Conservation (phyloP, 1,284 basidiomycete species). For the Pseudozyma thailandica region DNA sequence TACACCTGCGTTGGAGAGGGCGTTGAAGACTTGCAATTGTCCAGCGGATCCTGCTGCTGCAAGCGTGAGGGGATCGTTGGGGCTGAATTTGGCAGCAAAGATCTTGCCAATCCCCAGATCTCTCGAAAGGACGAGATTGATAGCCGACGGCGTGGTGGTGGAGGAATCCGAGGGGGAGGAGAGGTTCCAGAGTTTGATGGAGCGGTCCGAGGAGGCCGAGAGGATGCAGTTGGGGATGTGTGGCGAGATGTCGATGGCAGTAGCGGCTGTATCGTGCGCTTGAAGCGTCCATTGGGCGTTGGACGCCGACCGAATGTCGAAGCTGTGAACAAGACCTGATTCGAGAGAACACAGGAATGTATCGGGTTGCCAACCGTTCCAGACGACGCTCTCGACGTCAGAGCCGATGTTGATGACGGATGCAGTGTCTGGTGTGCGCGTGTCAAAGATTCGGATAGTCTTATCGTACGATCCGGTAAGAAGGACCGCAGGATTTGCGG, state of each 20-base stretch:
- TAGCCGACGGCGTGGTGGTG: constrained; percentile 60
- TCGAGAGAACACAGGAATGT: constrained; percentile 81
- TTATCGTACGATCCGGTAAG: constrained; percentile 94
- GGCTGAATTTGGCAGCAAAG: constrained; percentile 88
- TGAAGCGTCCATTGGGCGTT: constrained; percentile 82
- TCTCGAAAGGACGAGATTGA: constrained; percentile 86
- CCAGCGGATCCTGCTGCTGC: constrained; percentile 94
- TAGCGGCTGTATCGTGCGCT: constrained; percentile 94
- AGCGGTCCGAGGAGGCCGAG: constrained; percentile 91
- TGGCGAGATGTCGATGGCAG: constrained; percentile 88
- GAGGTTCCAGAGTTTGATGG: constrained; percentile 85
- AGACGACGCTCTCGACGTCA: constrained; percentile 91
- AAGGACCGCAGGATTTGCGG: constrained; percentile 79
- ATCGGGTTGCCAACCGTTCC: constrained; percentile 93
- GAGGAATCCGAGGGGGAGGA: constrained; percentile 74
- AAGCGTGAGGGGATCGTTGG: constrained; percentile 91
- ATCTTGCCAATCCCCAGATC: constrained; percentile 98
- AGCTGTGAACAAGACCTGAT: constrained; percentile 74
- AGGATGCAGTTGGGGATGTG: constrained; percentile 89
- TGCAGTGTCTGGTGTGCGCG: constrained; percentile 80
- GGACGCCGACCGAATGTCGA: constrained; percentile 82
- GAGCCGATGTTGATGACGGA: constrained; percentile 82
- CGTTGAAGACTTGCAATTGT: constrained; percentile 92
- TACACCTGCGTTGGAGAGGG: constrained; percentile 67
- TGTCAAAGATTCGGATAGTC: constrained; percentile 91